A percentile compares a stretch with the other conserved stretches of the same genome.
Evolutionary conservation across 73 alveolate genomes (phyloP).

Genomic region (Tetrahymena thermophila): DNA sequence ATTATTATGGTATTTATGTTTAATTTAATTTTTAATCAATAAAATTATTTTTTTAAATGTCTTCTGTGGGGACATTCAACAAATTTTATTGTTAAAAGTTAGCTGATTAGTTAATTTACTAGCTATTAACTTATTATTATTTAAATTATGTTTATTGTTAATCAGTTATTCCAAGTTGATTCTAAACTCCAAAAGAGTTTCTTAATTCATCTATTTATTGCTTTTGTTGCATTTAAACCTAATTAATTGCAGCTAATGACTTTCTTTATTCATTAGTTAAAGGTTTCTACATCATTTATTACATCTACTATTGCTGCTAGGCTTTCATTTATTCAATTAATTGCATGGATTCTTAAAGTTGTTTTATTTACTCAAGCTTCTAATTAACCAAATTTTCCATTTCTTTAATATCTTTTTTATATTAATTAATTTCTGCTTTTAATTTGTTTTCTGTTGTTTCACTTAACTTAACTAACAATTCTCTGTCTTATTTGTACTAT

Average conservation of each 20-base stretch:
- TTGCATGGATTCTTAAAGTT: background rate
- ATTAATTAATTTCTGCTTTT: background rate
- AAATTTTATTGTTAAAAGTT: background rate
- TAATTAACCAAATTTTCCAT: background rate
- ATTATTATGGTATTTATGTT: no score
- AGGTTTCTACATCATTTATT: background rate
- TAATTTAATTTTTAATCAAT: background rate
- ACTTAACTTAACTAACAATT: background rate
- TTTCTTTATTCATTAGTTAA: conserved; percentile 1
- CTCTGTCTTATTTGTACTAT: background rate
- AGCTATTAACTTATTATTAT: background rate
- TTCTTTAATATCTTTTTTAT: background rate
- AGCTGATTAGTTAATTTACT: background rate
- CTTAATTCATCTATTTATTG: background rate
- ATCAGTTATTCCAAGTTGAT: background rate
- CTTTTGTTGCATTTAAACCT: conserved; percentile 5
- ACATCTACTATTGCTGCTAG: background rate
- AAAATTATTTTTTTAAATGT: background rate
- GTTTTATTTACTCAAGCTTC: background rate
- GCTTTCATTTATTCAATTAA: background rate
- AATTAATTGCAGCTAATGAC: conserved; percentile 3
- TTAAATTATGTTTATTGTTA: background rate
- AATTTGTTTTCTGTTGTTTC: background rate
- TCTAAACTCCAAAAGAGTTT: background rate
- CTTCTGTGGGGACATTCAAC: background rate